phyloP scores from a whole-genome alignment of 2,329 filamentous ascomycete species.

The Berkeleyomyces rouxiae region DNA sequence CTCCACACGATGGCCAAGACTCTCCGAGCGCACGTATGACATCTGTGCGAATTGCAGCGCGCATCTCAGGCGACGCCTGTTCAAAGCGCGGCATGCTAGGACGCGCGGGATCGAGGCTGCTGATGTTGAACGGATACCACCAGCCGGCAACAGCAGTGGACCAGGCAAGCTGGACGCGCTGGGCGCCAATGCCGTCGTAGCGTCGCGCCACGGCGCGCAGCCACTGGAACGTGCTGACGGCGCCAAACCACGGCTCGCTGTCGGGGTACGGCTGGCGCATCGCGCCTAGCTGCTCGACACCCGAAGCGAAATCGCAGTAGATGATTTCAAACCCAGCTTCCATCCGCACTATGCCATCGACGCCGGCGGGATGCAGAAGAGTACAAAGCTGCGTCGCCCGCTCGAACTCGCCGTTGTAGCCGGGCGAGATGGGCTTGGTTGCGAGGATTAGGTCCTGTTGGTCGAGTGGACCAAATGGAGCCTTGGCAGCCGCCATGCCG shows the following conservation, averaged over 20 bases:
- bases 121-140: constrained; percentile 34
- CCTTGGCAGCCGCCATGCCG: constrained; percentile 53
- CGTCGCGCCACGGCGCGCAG: constrained; percentile 26
- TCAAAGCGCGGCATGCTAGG: constrained; percentile 22
- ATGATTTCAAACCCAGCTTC: constrained; percentile 58
- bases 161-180: constrained; percentile 29
- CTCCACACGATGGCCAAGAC: neutral
- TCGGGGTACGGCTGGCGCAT: constrained; percentile 19
- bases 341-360: constrained; percentile 51
- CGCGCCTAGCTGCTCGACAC: constrained; percentile 24
- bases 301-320: constrained; percentile 41
- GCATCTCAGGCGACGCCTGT: constrained; percentile 19
- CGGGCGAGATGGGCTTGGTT: constrained; percentile 18
- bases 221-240: constrained; percentile 25
- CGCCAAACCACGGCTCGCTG: constrained; percentile 7
- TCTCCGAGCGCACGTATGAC: constrained; percentile 24
- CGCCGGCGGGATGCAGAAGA: constrained; percentile 33
- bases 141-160: constrained; percentile 34
- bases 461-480: constrained; percentile 47
- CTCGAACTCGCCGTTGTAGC: constrained; percentile 24
- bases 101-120: constrained; percentile 23
- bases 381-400: constrained; percentile 41
- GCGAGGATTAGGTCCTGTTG: constrained; percentile 46
- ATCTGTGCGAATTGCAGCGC: constrained; percentile 25
- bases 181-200: constrained; percentile 29